phyloP scores from a whole-genome alignment of 345 rosid species.

The Salix suchowensis region DNA sequence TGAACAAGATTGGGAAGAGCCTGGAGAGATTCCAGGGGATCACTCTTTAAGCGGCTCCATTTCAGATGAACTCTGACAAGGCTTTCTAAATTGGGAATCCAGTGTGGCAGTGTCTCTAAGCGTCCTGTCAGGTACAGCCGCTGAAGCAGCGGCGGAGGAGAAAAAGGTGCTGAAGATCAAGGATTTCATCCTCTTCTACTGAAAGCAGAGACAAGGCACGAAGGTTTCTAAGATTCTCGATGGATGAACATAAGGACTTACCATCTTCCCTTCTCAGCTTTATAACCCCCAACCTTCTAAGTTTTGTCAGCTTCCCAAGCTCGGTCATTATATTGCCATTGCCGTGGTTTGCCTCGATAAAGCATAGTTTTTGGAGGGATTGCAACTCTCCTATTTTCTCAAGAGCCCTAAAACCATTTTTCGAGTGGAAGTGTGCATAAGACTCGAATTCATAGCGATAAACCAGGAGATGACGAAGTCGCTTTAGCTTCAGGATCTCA shows the following conservation, averaged over 20 bases:
- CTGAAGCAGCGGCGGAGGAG: conserved; percentile 32
- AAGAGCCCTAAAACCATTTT: conserved; percentile 8
- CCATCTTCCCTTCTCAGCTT: conserved; percentile 13
- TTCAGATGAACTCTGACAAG: conserved; percentile 23
- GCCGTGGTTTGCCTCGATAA: conserved; percentile 3
- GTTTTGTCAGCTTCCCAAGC: neutral
- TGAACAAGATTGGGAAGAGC: conserved; percentile 33
- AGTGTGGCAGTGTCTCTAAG: conserved; percentile 24
- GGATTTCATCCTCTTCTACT: conserved; percentile 20
- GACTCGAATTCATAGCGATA: conserved; percentile 11
- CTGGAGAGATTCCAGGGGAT: conserved; percentile 32
- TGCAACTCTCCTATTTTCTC: conserved; percentile 13
- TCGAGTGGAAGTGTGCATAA: conserved; percentile 1
- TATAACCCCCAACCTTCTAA: conserved; percentile 8
- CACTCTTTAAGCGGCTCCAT: conserved; percentile 27
- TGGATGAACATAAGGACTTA: neutral
- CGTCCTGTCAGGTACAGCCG: conserved; percentile 32
- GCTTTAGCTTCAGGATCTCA: conserved; percentile 14
- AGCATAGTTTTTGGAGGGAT: neutral
- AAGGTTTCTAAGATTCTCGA: conserved; percentile 9
- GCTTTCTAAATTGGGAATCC: conserved; percentile 27
- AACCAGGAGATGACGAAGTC: conserved; percentile 19
- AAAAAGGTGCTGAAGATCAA: conserved; percentile 33
- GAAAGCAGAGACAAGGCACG: conserved; percentile 28
- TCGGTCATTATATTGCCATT: neutral